A percentile compares a stretch with the other conserved stretches of the same genome.
phyloP scores from a whole-genome alignment of 2,329 filamentous ascomycete species.

The Penicillium nordicum region DNA sequence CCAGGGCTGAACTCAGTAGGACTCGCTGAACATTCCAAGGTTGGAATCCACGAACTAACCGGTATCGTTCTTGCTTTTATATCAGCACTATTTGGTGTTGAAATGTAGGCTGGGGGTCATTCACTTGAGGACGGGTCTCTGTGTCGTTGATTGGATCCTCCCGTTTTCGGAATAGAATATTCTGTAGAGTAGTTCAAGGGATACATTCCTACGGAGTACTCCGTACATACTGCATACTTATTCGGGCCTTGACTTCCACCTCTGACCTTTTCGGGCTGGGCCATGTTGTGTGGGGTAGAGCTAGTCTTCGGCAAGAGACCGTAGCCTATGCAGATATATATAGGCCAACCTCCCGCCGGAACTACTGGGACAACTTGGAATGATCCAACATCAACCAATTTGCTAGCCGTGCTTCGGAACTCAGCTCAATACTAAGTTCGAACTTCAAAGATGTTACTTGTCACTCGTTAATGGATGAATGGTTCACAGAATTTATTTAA shows the following conservation, averaged over 20 bases:
- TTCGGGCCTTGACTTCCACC: background rate
- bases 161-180: background rate
- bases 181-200: background rate
- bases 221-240: background rate
- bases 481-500: too few species aligned
- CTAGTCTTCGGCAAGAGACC: background rate
- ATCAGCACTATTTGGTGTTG: too few species aligned
- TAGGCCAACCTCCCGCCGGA: background rate
- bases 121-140: background rate
- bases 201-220: too few species aligned
- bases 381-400: constrained; percentile 8
- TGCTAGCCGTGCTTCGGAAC: background rate
- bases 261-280: background rate
- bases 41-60: background rate
- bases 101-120: background rate
- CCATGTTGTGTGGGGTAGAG: background rate
- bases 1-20: background rate
- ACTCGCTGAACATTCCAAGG: background rate
- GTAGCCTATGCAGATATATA: background rate
- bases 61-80: background rate
- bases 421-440: background rate
- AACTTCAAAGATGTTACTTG: background rate
- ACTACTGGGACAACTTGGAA: background rate
- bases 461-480: background rate
- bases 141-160: background rate